These are phyloP conservation scores for Calocybe gambosa DNA, from an alignment of 1,284 basidiomycete species.

Conservation along the genomic window DNA sequence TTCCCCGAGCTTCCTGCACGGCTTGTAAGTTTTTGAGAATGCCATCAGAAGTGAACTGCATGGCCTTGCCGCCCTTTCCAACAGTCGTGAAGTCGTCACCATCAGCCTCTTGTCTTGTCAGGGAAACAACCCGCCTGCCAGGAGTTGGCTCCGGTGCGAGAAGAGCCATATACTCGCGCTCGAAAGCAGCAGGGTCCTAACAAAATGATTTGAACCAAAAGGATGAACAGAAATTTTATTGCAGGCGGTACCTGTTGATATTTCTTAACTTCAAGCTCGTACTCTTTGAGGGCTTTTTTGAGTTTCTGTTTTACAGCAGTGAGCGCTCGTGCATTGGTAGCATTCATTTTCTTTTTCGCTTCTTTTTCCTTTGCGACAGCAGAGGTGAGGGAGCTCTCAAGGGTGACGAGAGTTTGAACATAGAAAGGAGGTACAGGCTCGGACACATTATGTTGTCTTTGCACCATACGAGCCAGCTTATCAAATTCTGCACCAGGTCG, in stretches of 20 bases:
- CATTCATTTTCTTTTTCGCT: slow-evolving; percentile 95
- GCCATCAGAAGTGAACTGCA: slow-evolving; percentile 82
- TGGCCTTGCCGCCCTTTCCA: slow-evolving; percentile 82
- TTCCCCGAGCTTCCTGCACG: slow-evolving; percentile 92
- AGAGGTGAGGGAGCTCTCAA: slow-evolving; percentile 74
- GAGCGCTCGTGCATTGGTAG: slow-evolving; percentile 88
- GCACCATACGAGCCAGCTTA: slow-evolving; percentile 87
- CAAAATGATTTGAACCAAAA: neutral
- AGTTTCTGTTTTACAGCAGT: slow-evolving; percentile 98
- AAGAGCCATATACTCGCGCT: slow-evolving; percentile 61
- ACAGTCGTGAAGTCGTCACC: slow-evolving; percentile 87
- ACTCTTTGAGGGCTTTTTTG: slow-evolving; percentile 87
- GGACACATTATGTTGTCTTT: slow-evolving; percentile 80
- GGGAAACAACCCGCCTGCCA: slow-evolving; percentile 13
- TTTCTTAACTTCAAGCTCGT: slow-evolving; percentile 75
- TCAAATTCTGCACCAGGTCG: slow-evolving; percentile 82
- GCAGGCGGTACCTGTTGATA: slow-evolving; percentile 67
- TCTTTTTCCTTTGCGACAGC: slow-evolving; percentile 86
- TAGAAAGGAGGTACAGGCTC: slow-evolving; percentile 89
- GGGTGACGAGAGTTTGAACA: slow-evolving; percentile 69
- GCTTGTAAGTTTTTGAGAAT: slow-evolving; percentile 92
- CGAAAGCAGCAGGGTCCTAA: slow-evolving; percentile 87
- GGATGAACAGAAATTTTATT: too few species aligned
- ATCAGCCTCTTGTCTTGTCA: slow-evolving; percentile 40
- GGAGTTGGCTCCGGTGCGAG: slow-evolving; percentile 41